These are phyloP conservation scores for Aspergillus leporis DNA, from an alignment of 495 filamentous ascomycete genomes.

Conservation along the genomic window DNA sequence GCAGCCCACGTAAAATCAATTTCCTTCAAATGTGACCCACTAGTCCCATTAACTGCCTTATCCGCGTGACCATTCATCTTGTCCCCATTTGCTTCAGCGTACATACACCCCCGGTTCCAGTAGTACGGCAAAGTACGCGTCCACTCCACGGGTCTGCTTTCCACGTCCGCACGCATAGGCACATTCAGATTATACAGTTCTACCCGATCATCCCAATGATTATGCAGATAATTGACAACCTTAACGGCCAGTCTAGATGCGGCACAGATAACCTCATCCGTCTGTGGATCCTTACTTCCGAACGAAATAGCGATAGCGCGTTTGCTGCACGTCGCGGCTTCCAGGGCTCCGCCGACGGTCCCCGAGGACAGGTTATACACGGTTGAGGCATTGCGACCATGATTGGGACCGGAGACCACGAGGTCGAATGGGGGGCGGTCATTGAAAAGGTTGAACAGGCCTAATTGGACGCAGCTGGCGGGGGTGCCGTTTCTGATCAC, in stretches of 20 bases:
- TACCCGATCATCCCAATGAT: constrained; percentile 72
- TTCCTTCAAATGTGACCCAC: constrained; percentile 20
- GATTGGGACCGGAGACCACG: constrained; percentile 90
- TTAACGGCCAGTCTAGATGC: constrained; percentile 68
- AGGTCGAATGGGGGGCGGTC: constrained; percentile 75
- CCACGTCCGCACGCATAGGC: constrained; percentile 64
- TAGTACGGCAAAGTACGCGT: constrained; percentile 83
- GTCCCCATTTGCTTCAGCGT: constrained; percentile 56
- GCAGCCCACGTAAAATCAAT: constrained; percentile 46
- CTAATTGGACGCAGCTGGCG: constrained; percentile 85
- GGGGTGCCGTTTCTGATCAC: constrained; percentile 82
- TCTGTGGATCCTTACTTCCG: constrained; percentile 75
- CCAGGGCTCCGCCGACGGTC: constrained; percentile 88
- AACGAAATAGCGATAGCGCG: constrained; percentile 82
- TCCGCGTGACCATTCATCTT: constrained; percentile 16
- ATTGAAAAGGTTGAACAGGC: constrained; percentile 81
- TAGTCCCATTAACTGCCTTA: constrained; percentile 2
- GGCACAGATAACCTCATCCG: constrained; percentile 62
- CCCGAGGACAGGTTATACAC: constrained; percentile 86
- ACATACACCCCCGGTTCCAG: constrained; percentile 79
- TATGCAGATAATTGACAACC: constrained; percentile 70
- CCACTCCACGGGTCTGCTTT: constrained; percentile 64
- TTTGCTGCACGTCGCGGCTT: constrained; percentile 79
- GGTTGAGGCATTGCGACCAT: constrained; percentile 90
- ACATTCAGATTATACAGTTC: constrained; percentile 90